A percentile compares a stretch with the other conserved stretches of the same genome.
These are phyloP conservation scores for Drechslerella dactyloides DNA, from an alignment of 2,329 filamentous ascomycete species.

Conservation along the genomic window DNA sequence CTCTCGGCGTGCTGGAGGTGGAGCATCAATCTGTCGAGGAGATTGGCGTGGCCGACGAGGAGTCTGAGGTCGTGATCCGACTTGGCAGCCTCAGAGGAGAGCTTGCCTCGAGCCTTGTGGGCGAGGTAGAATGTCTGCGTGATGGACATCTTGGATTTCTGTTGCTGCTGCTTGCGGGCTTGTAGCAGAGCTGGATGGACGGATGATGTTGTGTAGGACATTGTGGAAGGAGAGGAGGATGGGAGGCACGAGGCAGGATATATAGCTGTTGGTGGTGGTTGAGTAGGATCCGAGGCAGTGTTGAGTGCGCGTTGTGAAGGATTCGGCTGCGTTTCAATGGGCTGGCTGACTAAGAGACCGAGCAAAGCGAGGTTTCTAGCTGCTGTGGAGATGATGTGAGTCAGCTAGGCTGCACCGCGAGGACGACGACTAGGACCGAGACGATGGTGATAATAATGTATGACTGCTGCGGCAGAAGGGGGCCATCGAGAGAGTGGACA, in stretches of 20 bases:
- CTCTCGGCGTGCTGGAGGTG: constrained; percentile 90
- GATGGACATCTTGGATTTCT: constrained; percentile 78
- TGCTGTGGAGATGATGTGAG: neutral
- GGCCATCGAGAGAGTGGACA: too few species aligned
- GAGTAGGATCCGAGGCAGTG: constrained; percentile 3
- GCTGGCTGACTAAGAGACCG: neutral
- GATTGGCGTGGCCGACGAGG: constrained; percentile 96
- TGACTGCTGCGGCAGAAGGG: too few species aligned
- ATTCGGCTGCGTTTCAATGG: neutral
- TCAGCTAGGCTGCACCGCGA: neutral
- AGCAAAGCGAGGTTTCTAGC: neutral
- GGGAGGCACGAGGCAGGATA: neutral
- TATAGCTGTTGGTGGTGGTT: neutral
- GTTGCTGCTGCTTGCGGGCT: constrained; percentile 33
- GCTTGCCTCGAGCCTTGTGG: constrained; percentile 95
- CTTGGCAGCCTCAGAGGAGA: constrained; percentile 85
- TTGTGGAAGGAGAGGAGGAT: neutral
- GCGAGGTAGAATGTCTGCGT: constrained; percentile 98
- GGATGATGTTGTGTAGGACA: neutral
- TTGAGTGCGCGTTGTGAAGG: constrained; percentile 7
- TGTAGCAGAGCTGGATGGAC: constrained; percentile 39
- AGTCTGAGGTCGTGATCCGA: constrained; percentile 93
- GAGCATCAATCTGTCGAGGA: constrained; percentile 91
- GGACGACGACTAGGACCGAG: neutral
- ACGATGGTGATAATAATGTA: too few species aligned